Evolutionary conservation across 202 grass and related monocot species (phyloP).

Genomic region (Setaria italica): DNA sequence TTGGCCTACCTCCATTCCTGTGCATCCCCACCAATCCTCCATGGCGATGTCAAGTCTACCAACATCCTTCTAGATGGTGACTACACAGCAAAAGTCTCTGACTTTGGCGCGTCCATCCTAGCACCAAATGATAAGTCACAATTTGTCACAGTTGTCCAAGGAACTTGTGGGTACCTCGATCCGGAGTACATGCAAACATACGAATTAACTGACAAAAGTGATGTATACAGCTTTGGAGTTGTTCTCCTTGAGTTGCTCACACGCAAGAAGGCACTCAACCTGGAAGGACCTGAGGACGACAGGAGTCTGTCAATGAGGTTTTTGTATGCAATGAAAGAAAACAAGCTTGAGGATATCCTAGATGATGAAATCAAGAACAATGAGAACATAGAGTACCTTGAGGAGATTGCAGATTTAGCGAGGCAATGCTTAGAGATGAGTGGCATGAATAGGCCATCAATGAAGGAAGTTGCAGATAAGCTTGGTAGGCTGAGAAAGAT

Average conservation of each 20-base stretch:
- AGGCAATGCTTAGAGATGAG: constrained; percentile 49
- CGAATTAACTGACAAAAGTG: constrained; percentile 57
- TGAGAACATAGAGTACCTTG: constrained; percentile 32
- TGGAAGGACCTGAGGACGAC: constrained; percentile 27
- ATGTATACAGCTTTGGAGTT: constrained; percentile 60
- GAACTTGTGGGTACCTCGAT: constrained; percentile 57
- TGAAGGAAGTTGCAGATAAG: constrained; percentile 47
- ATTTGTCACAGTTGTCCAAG: constrained; percentile 51
- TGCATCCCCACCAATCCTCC: constrained; percentile 53
- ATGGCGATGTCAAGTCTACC: constrained; percentile 56
- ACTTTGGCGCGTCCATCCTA: constrained; percentile 49
- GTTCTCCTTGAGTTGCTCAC: constrained; percentile 53
- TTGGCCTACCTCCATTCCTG: constrained; percentile 49
- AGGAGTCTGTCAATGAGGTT: constrained; percentile 32
- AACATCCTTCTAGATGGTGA: constrained; percentile 56
- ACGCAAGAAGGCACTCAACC: constrained; percentile 44
- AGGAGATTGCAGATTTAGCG: constrained; percentile 38
- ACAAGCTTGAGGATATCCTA: constrained; percentile 36
- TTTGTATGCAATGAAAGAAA: constrained; percentile 37
- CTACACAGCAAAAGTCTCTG: constrained; percentile 50
- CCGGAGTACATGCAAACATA: constrained; percentile 50
- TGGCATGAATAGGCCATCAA: constrained; percentile 47
- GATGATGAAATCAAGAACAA: constrained; percentile 45
- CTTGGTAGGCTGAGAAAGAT: constrained; percentile 45
- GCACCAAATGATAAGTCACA: constrained; percentile 45